A percentile compares a stretch with the other conserved stretches of the same genome.
These are phyloP conservation scores for Mucor lusitanicus DNA, from an alignment of 371 early-diverging fungal species.

Conservation along the genomic window DNA sequence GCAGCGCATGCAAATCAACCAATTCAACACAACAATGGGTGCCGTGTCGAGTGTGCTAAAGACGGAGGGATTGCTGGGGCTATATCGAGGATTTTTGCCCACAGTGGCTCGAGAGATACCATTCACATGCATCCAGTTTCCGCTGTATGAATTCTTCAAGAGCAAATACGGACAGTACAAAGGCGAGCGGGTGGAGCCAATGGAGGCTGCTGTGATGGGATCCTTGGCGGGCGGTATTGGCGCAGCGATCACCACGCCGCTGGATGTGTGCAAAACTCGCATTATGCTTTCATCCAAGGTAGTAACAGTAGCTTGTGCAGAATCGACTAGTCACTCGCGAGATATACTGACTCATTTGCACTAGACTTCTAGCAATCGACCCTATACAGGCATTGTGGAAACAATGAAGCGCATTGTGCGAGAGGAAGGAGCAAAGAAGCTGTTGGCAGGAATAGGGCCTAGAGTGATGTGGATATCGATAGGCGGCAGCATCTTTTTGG, in stretches of 20 bases:
- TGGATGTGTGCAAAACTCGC: constrained; percentile 92
- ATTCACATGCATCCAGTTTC: constrained; percentile 95
- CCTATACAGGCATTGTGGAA: constrained; percentile 66
- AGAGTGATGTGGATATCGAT: constrained; percentile 93
- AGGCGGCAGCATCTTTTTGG: constrained; percentile 94
- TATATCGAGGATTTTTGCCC: constrained; percentile 90
- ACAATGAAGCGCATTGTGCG: constrained; percentile 75
- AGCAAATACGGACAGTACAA: constrained; percentile 45
- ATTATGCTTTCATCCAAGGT: constrained; percentile 83
- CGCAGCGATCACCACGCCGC: constrained; percentile 89
- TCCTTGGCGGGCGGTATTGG: constrained; percentile 90
- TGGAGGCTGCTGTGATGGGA: constrained; percentile 87
- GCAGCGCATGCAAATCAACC: constrained; percentile 92
- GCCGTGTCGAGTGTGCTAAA: constrained; percentile 63
- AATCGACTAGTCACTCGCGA: too few relatives aligned
- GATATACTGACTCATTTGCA: neutral
- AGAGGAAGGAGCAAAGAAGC: constrained; percentile 75
- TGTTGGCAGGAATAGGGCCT: constrained; percentile 89
- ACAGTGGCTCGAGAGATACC: constrained; percentile 93
- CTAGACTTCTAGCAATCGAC: constrained; percentile 12
- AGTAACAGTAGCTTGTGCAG: too few relatives aligned
- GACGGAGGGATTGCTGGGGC: constrained; percentile 79
- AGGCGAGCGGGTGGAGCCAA: constrained; percentile 58
- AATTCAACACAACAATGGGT: constrained; percentile 59
- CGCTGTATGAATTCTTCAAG: constrained; percentile 91